These are phyloP conservation scores for Hirschfeldia incana DNA, from an alignment of 345 rosid species.

Conservation along the genomic window DNA sequence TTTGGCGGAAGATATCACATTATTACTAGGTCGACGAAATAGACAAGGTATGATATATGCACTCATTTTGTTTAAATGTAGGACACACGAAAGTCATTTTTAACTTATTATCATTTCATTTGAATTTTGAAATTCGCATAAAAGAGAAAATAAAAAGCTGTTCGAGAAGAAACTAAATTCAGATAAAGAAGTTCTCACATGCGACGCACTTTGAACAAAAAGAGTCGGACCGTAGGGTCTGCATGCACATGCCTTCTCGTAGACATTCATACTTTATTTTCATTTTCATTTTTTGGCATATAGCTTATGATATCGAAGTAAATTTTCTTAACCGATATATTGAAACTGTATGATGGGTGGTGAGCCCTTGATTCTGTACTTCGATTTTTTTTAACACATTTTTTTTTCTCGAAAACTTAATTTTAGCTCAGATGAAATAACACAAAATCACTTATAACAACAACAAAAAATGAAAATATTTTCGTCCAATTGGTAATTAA, in stretches of 20 bases:
- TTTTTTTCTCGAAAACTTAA: too few species aligned
- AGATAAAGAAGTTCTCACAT: constrained; percentile 41
- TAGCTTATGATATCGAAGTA: constrained; percentile 20
- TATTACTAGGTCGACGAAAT: constrained; percentile 9
- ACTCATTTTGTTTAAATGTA: constrained; percentile 33
- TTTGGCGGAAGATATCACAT: not conserved
- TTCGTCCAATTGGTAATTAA: constrained; percentile 17
- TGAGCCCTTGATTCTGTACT: not conserved
- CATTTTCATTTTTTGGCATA: constrained; percentile 20
- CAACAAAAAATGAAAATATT: not conserved
- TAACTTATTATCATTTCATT: constrained; percentile 18
- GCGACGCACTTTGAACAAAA: constrained; percentile 39
- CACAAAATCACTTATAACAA: not conserved
- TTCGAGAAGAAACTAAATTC: constrained; percentile 37
- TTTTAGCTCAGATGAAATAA: not conserved
- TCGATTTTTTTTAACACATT: too few species aligned
- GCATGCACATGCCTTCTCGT: constrained; percentile 43
- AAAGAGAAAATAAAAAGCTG: not conserved
- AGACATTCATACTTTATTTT: constrained; percentile 7
- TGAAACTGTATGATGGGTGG: constrained; percentile 11
- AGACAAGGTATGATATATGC: constrained; percentile 29
- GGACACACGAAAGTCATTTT: constrained; percentile 30
- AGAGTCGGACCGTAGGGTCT: constrained; percentile 43
- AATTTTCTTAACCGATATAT: not conserved
- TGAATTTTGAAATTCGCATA: not conserved